Evolutionary conservation across 306 rosid species (phyloP).

Genomic region (Quercus rubra): DNA sequence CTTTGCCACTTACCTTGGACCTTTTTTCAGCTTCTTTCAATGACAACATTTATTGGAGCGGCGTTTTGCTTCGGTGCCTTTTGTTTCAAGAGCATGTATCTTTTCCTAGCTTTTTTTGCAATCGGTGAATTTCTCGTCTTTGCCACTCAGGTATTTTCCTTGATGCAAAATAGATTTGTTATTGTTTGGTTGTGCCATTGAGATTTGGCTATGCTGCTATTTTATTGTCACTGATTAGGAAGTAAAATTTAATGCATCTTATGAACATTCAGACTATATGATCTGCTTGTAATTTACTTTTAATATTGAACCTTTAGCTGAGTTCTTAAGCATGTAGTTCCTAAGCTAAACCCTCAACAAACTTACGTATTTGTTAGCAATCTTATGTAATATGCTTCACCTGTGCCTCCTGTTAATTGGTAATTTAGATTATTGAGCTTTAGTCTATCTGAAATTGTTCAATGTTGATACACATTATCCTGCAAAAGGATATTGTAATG

Average conservation of each 20-base stretch:
- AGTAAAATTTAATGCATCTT: no score
- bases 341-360: background rate
- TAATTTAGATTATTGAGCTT: no score
- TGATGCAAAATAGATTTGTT: background rate
- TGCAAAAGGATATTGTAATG: no score
- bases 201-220: background rate
- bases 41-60: conserved; percentile 63
- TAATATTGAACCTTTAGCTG: background rate
- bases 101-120: conserved; percentile 62
- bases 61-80: conserved; percentile 63
- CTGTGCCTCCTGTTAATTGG: conserved; percentile 3
- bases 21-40: conserved; percentile 66
- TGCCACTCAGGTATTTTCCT: conserved; percentile 68
- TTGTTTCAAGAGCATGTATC: conserved; percentile 69
- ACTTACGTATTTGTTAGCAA: background rate
- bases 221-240: background rate
- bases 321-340: background rate
- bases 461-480: no score
- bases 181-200: conserved; percentile 7
- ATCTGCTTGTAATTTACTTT: background rate
- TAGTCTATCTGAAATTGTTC: background rate
- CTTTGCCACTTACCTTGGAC: conserved; percentile 15
- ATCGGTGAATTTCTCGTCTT: conserved; percentile 77
- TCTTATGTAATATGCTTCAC: conserved; percentile 2
- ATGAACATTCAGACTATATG: no score